A percentile compares a stretch with the other conserved stretches of the same genome.
These are phyloP conservation scores for Primulina huaijiensis DNA, from an alignment of 257 asterid species.

Conservation along the genomic window DNA sequence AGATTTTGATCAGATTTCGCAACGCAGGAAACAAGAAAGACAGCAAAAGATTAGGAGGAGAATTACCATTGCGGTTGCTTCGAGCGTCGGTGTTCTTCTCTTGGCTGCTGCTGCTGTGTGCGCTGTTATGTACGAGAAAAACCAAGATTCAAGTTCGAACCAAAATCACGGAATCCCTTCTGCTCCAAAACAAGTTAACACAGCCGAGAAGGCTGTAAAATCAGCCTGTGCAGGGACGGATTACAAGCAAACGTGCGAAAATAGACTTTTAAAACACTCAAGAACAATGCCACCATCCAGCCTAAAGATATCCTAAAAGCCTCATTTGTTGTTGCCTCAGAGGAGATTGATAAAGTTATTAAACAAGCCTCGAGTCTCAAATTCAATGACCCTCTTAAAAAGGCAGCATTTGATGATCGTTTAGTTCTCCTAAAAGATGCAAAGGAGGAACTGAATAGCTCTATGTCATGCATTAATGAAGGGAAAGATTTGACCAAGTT, in stretches of 20 bases:
- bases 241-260: conserved; percentile 56
- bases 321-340: conserved; percentile 40
- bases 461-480: conserved; percentile 33
- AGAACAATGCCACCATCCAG: conserved; percentile 27
- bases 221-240: conserved; percentile 58
- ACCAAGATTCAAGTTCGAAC: not conserved
- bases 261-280: conserved; percentile 39
- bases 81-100: conserved; percentile 36
- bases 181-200: not conserved
- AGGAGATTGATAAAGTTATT: conserved; percentile 42
- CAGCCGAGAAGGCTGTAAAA: conserved; percentile 41
- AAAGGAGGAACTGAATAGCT: conserved; percentile 58
- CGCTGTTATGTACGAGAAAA: conserved; percentile 32
- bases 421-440: conserved; percentile 49
- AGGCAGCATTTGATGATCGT: conserved; percentile 48
- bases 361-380: conserved; percentile 31
- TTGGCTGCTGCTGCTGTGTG: conserved; percentile 48
- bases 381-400: conserved; percentile 44
- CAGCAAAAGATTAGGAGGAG: conserved; percentile 34
- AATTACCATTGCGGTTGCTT: conserved; percentile 38
- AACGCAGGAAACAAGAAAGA: conserved; percentile 57
- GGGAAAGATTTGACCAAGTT: conserved; percentile 25
- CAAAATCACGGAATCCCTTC: not conserved
- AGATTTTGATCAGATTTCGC: conserved; percentile 81
- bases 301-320: conserved; percentile 53